phyloP scores from a whole-genome alignment of 768 basidiomycete species.

The Xerocomus brunneocitrinus region DNA sequence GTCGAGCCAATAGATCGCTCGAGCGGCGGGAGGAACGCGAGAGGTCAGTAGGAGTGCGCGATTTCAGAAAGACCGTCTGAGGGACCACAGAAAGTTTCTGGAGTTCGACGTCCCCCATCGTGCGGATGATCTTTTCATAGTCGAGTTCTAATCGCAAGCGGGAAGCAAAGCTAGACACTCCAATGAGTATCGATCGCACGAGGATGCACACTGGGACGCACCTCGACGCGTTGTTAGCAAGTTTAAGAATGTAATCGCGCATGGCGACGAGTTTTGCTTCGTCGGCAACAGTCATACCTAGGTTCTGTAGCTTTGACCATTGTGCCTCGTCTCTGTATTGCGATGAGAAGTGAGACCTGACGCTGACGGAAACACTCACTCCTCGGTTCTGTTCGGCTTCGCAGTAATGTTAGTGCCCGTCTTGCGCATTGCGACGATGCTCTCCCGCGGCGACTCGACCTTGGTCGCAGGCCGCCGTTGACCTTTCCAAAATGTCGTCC shows the following conservation, averaged over 20 bases:
- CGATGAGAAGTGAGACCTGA: not conserved
- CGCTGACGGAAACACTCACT: conserved; percentile 45
- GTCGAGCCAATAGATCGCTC: conserved; percentile 41
- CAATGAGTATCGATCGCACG: conserved; percentile 2
- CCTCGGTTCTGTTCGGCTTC: conserved; percentile 61
- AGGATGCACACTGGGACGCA: conserved; percentile 26
- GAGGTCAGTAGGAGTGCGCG: conserved; percentile 37
- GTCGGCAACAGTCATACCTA: conserved; percentile 80
- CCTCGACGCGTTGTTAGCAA: conserved; percentile 78
- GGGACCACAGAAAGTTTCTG: conserved; percentile 87
- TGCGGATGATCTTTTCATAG: conserved; percentile 57
- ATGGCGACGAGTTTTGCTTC: conserved; percentile 85
- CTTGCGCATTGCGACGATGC: conserved; percentile 61
- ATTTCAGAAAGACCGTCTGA: conserved; percentile 83
- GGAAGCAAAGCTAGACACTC: conserved; percentile 54
- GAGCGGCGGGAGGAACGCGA: conserved; percentile 40
- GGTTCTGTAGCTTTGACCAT: conserved; percentile 71
- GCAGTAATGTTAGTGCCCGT: conserved; percentile 34
- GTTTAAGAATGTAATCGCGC: conserved; percentile 82
- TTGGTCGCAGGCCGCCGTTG: conserved; percentile 45
- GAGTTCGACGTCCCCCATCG: conserved; percentile 67
- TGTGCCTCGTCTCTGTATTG: conserved; percentile 68
- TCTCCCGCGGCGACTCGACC: conserved; percentile 67
- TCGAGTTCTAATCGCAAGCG: conserved; percentile 62
- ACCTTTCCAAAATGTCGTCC: conserved; percentile 73